phyloP scores from a whole-genome alignment of 2,329 filamentous ascomycete species.

The Taxawa tesnikishii region DNA sequence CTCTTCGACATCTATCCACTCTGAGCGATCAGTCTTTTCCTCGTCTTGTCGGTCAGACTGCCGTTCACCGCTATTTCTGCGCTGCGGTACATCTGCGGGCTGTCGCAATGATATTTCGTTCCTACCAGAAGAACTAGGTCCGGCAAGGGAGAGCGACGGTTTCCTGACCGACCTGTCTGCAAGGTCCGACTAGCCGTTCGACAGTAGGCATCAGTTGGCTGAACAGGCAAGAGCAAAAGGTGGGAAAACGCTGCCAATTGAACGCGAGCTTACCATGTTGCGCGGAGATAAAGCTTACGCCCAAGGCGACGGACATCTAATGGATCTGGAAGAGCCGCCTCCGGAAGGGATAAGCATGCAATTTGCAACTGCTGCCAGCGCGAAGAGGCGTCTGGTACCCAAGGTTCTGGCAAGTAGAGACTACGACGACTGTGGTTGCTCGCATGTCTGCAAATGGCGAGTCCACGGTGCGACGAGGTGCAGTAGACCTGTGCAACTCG shows the following conservation, averaged over 20 bases:
- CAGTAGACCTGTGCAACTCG: not conserved
- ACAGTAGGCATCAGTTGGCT: too few relatives aligned
- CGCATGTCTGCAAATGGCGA: constrained; percentile 1
- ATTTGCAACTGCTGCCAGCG: constrained; percentile 11
- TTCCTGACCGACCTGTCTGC: too few relatives aligned
- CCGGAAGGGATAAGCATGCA: constrained; percentile 9
- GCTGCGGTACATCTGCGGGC: constrained; percentile 11
- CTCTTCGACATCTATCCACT: constrained; percentile 19
- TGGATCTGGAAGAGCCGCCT: constrained; percentile 10
- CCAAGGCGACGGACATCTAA: constrained; percentile 11
- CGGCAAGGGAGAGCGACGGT: constrained; percentile 10
- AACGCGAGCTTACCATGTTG: constrained; percentile 15
- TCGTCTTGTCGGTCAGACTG: constrained; percentile 11
- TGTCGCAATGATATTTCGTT: constrained; percentile 12
- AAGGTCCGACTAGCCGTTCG: too few relatives aligned
- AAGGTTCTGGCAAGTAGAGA: constrained; percentile 6
- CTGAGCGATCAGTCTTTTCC: constrained; percentile 10
- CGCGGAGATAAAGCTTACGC: constrained; percentile 7
- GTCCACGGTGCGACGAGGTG: not conserved
- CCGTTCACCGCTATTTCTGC: constrained; percentile 9
- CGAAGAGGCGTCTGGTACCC: constrained; percentile 5
- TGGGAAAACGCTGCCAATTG: constrained; percentile 6
- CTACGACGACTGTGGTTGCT: constrained; percentile 10
- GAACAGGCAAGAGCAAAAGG: constrained; percentile 7
- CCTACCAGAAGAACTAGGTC: constrained; percentile 11